phyloP scores from a whole-genome alignment of 306 rosid species.

The Astragalus glycyphyllos region DNA sequence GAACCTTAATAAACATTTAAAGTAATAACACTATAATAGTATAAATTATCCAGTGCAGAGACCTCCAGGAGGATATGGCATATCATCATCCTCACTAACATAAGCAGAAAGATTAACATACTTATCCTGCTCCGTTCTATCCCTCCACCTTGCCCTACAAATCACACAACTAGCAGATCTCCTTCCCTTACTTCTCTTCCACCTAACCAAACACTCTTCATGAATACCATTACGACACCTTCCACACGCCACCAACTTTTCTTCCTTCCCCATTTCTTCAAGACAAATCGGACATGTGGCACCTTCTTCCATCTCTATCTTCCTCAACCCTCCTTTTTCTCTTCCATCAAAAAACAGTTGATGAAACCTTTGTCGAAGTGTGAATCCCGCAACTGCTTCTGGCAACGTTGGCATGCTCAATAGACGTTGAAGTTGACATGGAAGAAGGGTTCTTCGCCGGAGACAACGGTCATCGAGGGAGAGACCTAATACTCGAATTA shows the following conservation, averaged over 20 bases:
- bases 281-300: conserved; percentile 75
- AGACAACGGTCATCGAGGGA: conserved; percentile 63
- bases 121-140: conserved; percentile 49
- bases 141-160: conserved; percentile 89
- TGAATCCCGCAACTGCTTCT: conserved; percentile 60
- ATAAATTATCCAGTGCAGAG: conserved; percentile 29
- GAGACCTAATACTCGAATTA: conserved; percentile 68
- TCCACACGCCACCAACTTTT: conserved; percentile 68
- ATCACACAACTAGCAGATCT: conserved; percentile 71
- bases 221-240: conserved; percentile 80
- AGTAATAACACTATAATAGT: not conserved
- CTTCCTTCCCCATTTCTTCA: conserved; percentile 73
- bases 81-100: conserved; percentile 45
- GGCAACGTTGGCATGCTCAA: conserved; percentile 51
- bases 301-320: conserved; percentile 61
- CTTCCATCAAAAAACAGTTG: conserved; percentile 49
- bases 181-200: conserved; percentile 80
- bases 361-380: conserved; percentile 64
- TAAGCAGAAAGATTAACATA: conserved; percentile 81
- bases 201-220: conserved; percentile 70
- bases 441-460: conserved; percentile 60
- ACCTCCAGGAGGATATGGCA: not conserved
- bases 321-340: not conserved
- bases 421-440: conserved; percentile 61
- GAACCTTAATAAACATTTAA: conserved; percentile 10